phyloP scores from a whole-genome alignment of 2,329 filamentous ascomycete genomes.

The Penicillium sp. region DNA sequence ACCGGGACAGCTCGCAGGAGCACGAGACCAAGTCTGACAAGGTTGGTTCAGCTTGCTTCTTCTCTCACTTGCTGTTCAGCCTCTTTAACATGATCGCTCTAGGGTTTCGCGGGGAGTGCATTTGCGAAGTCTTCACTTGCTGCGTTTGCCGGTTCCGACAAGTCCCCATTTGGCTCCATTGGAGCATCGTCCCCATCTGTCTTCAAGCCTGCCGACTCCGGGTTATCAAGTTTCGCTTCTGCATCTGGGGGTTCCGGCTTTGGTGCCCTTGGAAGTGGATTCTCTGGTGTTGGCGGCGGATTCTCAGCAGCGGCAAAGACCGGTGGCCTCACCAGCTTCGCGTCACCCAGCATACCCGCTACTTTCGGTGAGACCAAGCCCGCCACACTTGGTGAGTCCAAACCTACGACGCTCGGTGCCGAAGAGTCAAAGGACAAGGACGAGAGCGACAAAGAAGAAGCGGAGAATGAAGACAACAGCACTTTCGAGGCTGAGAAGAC shows the following conservation, averaged over 20 bases:
- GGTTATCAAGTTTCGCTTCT: slow-evolving; percentile 30
- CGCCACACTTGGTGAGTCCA: slow-evolving; percentile 39
- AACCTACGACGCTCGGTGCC: slow-evolving; percentile 67
- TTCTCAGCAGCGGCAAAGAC: slow-evolving; percentile 50
- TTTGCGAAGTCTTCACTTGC: slow-evolving; percentile 61
- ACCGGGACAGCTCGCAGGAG: slow-evolving; percentile 42
- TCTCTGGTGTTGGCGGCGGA: slow-evolving; percentile 37
- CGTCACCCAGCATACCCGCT: slow-evolving; percentile 52
- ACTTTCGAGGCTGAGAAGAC: slow-evolving; percentile 47
- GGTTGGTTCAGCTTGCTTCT: slow-evolving; percentile 16
- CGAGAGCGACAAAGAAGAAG: slow-evolving; percentile 48
- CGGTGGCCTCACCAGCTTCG: slow-evolving; percentile 62
- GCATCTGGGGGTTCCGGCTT: slow-evolving; percentile 36
- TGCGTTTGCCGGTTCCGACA: slow-evolving; percentile 57
- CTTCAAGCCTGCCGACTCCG: slow-evolving; percentile 31
- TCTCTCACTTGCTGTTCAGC: background rate
- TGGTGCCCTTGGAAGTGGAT: slow-evolving; percentile 35
- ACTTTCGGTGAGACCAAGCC: slow-evolving; percentile 40
- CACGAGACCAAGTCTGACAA: slow-evolving; percentile 26
- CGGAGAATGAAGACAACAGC: slow-evolving; percentile 49
- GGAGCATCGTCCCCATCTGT: slow-evolving; percentile 46
- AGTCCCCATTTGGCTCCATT: slow-evolving; percentile 61
- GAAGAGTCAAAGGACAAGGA: slow-evolving; percentile 53
- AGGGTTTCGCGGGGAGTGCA: slow-evolving; percentile 35
- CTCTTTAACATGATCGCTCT: background rate